A percentile compares a stretch with the other conserved stretches of the same genome.
These are phyloP conservation scores for Effrenium voratum DNA, from an alignment of 73 alveolate species.

Conservation along the genomic window DNA sequence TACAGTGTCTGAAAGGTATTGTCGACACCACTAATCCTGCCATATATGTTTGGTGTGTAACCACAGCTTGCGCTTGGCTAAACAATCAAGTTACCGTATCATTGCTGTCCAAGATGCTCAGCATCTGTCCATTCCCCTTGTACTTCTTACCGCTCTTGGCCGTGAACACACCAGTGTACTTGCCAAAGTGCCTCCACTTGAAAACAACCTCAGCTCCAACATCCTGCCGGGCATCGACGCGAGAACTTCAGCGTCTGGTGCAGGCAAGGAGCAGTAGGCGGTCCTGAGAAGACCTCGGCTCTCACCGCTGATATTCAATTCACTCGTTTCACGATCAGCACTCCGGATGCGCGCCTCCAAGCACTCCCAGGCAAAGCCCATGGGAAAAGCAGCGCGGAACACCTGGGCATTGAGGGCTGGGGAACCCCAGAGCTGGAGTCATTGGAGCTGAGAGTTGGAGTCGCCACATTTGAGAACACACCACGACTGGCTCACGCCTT, in stretches of 20 bases:
- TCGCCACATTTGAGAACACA: neutral
- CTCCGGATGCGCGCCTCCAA: neutral
- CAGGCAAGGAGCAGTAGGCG: constrained; percentile 38
- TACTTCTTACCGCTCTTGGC: constrained; percentile 53
- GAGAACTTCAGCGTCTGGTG: no score
- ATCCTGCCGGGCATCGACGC: no score
- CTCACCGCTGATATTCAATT: neutral
- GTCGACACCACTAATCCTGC: no score
- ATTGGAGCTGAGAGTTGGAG: neutral
- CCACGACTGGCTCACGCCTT: neutral
- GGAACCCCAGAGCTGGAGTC: neutral
- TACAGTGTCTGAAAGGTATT: no score
- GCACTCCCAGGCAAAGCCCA: constrained; percentile 94
- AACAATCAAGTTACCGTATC: no score
- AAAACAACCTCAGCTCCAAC: constrained; percentile 39
- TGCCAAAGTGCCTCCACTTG: constrained; percentile 89
- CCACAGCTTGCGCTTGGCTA: no score
- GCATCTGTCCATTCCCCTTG: constrained; percentile 84
- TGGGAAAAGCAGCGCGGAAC: constrained; percentile 79
- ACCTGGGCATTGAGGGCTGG: neutral
- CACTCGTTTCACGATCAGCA: neutral
- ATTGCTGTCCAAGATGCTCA: constrained; percentile 24
- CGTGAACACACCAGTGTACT: constrained; percentile 78
- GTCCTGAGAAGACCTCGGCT: constrained; percentile 60
- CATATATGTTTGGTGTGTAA: no score